These are phyloP conservation scores for Hyphopichia homilentoma DNA, from an alignment of 805 yeast genomes.

Conservation along the genomic window DNA sequence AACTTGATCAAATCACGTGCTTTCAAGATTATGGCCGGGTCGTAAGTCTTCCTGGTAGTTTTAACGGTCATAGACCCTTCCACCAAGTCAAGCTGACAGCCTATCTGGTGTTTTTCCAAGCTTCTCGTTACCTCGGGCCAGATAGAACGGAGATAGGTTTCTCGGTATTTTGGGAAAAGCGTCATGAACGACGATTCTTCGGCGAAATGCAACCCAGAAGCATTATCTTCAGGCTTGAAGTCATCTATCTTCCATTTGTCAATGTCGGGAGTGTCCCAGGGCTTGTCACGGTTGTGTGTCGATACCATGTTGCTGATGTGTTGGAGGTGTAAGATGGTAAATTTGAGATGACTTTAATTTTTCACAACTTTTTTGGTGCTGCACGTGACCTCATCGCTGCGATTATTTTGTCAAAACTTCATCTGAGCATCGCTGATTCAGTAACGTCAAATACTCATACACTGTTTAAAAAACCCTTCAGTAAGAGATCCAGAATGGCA, in stretches of 20 bases:
- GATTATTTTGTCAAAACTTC: no score
- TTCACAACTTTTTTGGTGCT: no score
- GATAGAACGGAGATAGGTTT: constrained; percentile 76
- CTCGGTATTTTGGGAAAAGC: constrained; percentile 94
- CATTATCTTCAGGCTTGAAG: constrained; percentile 85
- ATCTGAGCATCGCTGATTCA: no score
- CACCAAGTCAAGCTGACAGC: constrained; percentile 83
- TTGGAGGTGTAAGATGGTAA: no score
- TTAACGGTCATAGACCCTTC: constrained; percentile 98
- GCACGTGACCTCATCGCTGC: no score
- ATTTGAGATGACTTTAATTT: no score
- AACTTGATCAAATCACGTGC: constrained; percentile 94
- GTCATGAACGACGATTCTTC: constrained; percentile 96
- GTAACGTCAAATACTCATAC: no score
- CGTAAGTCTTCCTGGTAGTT: constrained; percentile 92
- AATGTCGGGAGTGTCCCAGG: constrained; percentile 95
- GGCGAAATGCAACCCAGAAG: constrained; percentile 82
- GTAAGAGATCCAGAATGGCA: no score
- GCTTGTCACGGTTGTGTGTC: constrained; percentile 90
- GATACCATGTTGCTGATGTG: constrained; percentile 77
- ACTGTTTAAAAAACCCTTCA: no score
- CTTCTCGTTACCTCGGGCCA: constrained; percentile 93
- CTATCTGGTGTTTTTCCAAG: constrained; percentile 66
- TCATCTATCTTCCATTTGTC: constrained; percentile 91
- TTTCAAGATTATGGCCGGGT: constrained; percentile 88